A percentile compares a stretch with the other conserved stretches of the same genome.
These are phyloP conservation scores for Lepidium aucheri DNA, from an alignment of 345 rosid species.

Conservation along the genomic window DNA sequence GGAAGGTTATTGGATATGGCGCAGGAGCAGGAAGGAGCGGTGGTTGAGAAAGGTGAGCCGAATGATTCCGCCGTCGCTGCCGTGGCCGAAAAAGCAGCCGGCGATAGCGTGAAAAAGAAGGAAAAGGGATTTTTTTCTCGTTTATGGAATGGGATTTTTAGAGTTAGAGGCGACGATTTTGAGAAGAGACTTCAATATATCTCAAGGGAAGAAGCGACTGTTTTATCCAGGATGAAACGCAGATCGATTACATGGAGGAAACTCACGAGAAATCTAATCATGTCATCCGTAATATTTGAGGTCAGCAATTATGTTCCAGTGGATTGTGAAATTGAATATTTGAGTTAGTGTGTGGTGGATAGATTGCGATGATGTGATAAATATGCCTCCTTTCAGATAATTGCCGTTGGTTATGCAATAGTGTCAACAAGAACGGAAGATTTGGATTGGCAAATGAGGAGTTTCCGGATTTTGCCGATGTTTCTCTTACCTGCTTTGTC, in stretches of 20 bases:
- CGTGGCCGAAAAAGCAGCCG: background rate
- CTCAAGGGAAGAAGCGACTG: conserved; percentile 74
- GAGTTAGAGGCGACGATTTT: conserved; percentile 59
- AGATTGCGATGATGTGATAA: background rate
- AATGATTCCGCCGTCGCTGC: conserved; percentile 22
- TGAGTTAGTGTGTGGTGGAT: background rate
- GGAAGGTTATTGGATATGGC: conserved; percentile 26
- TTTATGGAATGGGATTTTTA: conserved; percentile 61
- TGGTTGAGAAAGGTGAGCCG: conserved; percentile 28
- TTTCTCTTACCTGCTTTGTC: conserved; percentile 62
- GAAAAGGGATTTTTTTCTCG: conserved; percentile 60
- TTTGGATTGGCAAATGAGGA: conserved; percentile 67
- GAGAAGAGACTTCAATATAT: conserved; percentile 83
- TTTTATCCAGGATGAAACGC: conserved; percentile 55
- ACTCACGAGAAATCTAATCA: conserved; percentile 48
- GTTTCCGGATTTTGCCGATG: conserved; percentile 54
- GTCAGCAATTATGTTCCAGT: conserved; percentile 11
- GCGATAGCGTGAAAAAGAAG: conserved; percentile 32
- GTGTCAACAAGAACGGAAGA: conserved; percentile 51
- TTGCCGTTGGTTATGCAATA: conserved; percentile 66
- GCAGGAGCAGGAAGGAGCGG: conserved; percentile 28
- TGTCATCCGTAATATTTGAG: conserved; percentile 68
- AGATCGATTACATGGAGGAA: conserved; percentile 63
- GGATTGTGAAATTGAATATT: background rate
- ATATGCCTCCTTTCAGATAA: conserved; percentile 32